phyloP scores from a whole-genome alignment of 495 filamentous ascomycete species.

The Tuber melanosporum region DNA sequence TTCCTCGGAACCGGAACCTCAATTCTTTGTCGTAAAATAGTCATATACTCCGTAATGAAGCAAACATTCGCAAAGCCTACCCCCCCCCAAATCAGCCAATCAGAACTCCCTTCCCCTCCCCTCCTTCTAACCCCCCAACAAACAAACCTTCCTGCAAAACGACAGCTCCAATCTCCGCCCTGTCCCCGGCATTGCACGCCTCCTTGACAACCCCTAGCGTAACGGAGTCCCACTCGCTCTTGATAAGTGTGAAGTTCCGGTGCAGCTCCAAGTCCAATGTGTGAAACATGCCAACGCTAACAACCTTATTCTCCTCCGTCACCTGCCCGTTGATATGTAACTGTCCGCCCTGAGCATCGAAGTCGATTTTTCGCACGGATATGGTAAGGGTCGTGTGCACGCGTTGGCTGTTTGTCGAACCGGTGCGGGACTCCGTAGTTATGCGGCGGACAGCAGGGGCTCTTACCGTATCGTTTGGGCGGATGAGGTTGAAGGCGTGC shows the following conservation, averaged over 20 bases:
- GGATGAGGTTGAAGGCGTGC: constrained; percentile 94
- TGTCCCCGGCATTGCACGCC: constrained; percentile 66
- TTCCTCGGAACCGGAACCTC: constrained; percentile 79
- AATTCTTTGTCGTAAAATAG: constrained; percentile 78
- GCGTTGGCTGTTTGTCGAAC: constrained; percentile 65
- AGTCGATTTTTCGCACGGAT: constrained; percentile 75
- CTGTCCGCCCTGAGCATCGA: constrained; percentile 74
- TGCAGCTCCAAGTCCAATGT: constrained; percentile 86
- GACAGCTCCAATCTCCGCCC: constrained; percentile 75
- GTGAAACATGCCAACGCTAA: constrained; percentile 77
- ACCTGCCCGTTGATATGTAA: constrained; percentile 82
- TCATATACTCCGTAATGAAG: constrained; percentile 85
- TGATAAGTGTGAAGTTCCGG: constrained; percentile 77
- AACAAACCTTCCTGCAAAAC: constrained; percentile 79
- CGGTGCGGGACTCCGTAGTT: constrained; percentile 61
- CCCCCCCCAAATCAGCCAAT: background rate
- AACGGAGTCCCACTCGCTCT: constrained; percentile 82
- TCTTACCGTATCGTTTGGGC: constrained; percentile 66
- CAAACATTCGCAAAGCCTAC: constrained; percentile 72
- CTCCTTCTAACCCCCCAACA: background rate
- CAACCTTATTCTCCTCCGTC: constrained; percentile 72
- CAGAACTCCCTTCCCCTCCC: background rate
- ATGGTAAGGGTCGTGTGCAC: constrained; percentile 75
- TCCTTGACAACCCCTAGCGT: constrained; percentile 71
- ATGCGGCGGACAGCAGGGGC: constrained; percentile 80